Conservation (phyloP, 805 yeast genomes). For the Zygoascus biomembranicola region DNA sequence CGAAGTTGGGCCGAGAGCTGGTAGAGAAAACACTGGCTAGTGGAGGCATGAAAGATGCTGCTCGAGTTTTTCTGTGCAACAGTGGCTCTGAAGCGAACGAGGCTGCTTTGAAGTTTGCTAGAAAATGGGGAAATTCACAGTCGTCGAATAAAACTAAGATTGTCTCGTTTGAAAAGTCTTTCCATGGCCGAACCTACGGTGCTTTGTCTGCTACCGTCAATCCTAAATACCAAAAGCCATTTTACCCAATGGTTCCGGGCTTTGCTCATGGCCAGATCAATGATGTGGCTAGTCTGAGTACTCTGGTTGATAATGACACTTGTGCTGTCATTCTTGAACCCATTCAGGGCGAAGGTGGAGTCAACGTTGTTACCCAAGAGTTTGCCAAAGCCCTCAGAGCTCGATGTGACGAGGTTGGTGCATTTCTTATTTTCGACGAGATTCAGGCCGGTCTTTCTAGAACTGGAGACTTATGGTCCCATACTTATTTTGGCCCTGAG, state of each 20-base stretch:
- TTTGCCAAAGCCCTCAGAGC: conserved; percentile 59
- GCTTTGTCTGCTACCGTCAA: conserved; percentile 88
- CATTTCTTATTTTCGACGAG: conserved; percentile 82
- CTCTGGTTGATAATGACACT: conserved; percentile 50
- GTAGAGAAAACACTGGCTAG: conserved; percentile 57
- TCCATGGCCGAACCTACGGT: conserved; percentile 95
- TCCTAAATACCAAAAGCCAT: conserved; percentile 87
- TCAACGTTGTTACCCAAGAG: conserved; percentile 54
- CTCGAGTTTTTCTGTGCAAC: conserved; percentile 62
- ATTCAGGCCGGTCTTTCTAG: conserved; percentile 96
- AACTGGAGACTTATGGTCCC: conserved; percentile 92
- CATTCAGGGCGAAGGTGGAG: conserved; percentile 97
- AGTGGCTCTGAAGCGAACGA: conserved; percentile 79
- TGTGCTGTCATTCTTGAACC: conserved; percentile 96
- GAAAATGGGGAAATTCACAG: conserved; percentile 65
- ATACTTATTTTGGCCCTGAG: conserved; percentile 57
- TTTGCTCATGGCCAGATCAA: conserved; percentile 59
- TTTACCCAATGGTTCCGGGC: conserved; percentile 87
- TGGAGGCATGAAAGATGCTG: conserved; percentile 78
- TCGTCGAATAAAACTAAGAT: conserved; percentile 44
- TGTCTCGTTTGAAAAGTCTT: conserved; percentile 79
- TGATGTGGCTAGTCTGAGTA: conserved; percentile 51
- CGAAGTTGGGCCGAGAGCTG: conserved; percentile 63
- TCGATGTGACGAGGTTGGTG: conserved; percentile 61
- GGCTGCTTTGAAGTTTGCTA: conserved; percentile 68